Conservation (phyloP, 768 basidiomycete species). For the Termitomyces sp. region DNA sequence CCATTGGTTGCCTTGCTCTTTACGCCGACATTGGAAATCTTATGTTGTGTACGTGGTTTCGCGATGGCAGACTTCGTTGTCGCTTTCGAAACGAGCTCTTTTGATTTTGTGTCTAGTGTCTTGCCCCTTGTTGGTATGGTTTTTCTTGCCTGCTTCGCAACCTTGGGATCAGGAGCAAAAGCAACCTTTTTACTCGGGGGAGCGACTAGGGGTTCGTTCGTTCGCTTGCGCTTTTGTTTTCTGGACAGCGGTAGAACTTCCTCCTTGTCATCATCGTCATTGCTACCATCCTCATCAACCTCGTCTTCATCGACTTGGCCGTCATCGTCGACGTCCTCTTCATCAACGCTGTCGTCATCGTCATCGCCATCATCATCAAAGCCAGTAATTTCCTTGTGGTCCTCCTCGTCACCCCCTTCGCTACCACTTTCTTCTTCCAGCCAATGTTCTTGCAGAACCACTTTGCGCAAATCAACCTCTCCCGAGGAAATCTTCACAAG, state of each 20-base stretch:
- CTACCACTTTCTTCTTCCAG: conserved; percentile 6
- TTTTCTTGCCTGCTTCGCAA: conserved; percentile 15
- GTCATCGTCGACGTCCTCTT: conserved; percentile 34
- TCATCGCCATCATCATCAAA: conserved; percentile 32
- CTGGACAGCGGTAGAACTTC: conserved; percentile 25
- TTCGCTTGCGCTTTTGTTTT: conserved; percentile 48
- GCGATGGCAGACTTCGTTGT: conserved; percentile 16
- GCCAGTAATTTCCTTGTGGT: conserved; percentile 31
- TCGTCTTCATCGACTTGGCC: conserved; percentile 36
- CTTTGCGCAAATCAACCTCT: conserved; percentile 34
- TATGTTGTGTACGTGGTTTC: conserved; percentile 17
- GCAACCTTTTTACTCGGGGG: conserved; percentile 52
- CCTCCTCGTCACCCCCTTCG: conserved; percentile 18
- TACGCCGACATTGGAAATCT: conserved; percentile 28
- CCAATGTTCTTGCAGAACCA: conserved; percentile 39
- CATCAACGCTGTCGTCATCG: conserved; percentile 34
- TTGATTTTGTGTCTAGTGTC: conserved; percentile 3
- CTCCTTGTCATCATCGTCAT: conserved; percentile 41
- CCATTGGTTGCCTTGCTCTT: conserved; percentile 17
- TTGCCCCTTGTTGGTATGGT: conserved; percentile 10
- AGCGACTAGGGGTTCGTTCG: conserved; percentile 21
- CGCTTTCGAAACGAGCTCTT: conserved; percentile 14
- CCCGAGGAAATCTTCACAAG: conserved; percentile 50
- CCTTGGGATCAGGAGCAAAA: conserved; percentile 35
- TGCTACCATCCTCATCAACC: conserved; percentile 28